Base-by-base conservation (phyloP, 2,329 filamentous ascomycete species). In the Ophiostoma himal-ulmi region DNA sequence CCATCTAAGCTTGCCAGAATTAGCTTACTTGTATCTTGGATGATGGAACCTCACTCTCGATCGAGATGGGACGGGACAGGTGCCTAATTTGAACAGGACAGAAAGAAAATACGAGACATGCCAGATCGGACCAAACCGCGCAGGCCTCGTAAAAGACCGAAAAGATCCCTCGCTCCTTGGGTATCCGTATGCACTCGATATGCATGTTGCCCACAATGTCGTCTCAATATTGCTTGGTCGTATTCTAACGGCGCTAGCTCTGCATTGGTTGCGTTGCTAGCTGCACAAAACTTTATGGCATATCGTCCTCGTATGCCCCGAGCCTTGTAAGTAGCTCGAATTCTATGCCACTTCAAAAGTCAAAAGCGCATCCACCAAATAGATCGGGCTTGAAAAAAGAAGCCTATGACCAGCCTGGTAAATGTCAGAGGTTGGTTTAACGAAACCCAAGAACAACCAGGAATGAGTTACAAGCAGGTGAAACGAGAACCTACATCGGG, bases 71-170 rank as follows among this genome's bases (percentile, higher is more conserved):
- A 13, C 22, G 22, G 54, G 10, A 54, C 5, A 26, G 48, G 17
- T 22, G 54, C 11, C 8, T 30, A 30, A 30, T 60, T 8, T 60
- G 54, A 10, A 22, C 54, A 60, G n/a, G 22, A 60, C 54, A 60
- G 54, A 13, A 60, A 60, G 54, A 13, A 60, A 30, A 60, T 60
- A 60, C 54, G 48, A 54, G 48, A n/a, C 48, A 26, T 60, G 54
- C 54, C 54, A 60, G 54, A 60, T 30, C 4, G 30, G 30, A 60
- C 22, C 54, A 60, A 22, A 60, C 54, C 54, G n/a, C 44, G 44
- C n/a, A 60, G 41, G 41, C 41, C 41, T 44, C 41, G 30, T 44
- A 17, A 44, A 44, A 13, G 41, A 5, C 41, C 41, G 6, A 44
- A 44, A 14, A 44, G 13, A 44, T 30, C 30, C 30, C 30, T 30